Evolutionary conservation across 192 early-diverging fungal species (phyloP).

Genomic region (Coemansia sp.): DNA sequence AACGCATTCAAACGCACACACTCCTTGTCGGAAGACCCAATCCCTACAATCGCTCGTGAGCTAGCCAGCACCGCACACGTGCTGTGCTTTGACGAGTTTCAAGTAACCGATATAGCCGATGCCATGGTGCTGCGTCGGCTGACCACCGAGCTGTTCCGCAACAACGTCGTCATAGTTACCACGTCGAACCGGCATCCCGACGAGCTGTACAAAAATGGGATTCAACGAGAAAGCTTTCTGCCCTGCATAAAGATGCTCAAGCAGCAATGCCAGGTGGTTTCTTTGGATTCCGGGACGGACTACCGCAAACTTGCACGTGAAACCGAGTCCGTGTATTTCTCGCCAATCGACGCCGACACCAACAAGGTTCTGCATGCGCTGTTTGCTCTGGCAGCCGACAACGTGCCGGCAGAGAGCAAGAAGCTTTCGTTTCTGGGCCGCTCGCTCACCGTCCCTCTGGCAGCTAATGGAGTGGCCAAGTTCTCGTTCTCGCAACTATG

Average conservation of each 20-base stretch:
- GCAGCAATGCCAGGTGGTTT: constrained; percentile 72
- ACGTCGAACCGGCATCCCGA: constrained; percentile 93
- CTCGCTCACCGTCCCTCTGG: constrained; percentile 61
- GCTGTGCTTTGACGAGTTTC: constrained; percentile 94
- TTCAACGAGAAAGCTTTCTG: constrained; percentile 88
- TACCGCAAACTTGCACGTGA: constrained; percentile 72
- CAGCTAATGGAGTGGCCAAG: constrained; percentile 66
- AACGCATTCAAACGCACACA: constrained; percentile 60
- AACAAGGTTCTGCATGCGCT: constrained; percentile 36
- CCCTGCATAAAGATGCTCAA: constrained; percentile 90
- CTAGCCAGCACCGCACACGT: constrained; percentile 79
- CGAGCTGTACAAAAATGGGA: constrained; percentile 93
- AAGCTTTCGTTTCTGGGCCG: constrained; percentile 75
- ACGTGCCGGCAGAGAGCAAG: constrained; percentile 12
- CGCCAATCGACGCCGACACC: constrained; percentile 55
- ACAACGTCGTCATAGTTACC: constrained; percentile 86
- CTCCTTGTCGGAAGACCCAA: constrained; percentile 57
- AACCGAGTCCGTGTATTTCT: constrained; percentile 66
- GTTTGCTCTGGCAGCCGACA: constrained; percentile 31
- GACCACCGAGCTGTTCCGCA: constrained; percentile 74
- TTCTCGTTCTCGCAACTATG: constrained; percentile 81
- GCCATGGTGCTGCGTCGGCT: constrained; percentile 89
- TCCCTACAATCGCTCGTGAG: constrained; percentile 72
- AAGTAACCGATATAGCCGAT: constrained; percentile 95
- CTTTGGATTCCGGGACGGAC: constrained; percentile 87